Base-by-base conservation (phyloP, 495 filamentous ascomycete species). In the Platismatia glauca region DNA sequence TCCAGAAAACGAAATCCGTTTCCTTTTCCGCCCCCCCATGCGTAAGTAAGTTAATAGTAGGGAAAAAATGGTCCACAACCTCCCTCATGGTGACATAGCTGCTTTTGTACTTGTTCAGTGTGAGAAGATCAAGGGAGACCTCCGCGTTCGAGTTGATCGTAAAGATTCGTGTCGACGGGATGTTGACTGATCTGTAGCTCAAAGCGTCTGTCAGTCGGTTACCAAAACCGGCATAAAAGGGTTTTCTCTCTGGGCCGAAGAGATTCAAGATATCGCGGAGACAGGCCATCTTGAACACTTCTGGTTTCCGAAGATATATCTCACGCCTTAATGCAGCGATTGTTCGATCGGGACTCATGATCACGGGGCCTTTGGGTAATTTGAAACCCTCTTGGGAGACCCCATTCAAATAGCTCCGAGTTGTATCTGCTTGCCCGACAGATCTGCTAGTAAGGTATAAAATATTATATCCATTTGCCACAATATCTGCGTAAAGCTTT, bases 251-350 rank as follows among this genome's bases (percentile, higher is more conserved):
- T 3, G 81, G 81, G n/a, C 83, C 84, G 70, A 96, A 99, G 2
- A 99, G 83, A 55, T 84, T 87, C 63, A 89, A 80, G 64, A 99
- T 97, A 74, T 99, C 94, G 29, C 94, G 84, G 46, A 99, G 76
- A 64, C 95, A 97, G 7, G 93, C 88, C 94, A 99, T 99, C 76
- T 99, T 99, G 83, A 99, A 99, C 6, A 97, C 90, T 70, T 99
- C 92, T 0, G 94, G 94, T 73, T 97, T 96, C 50, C 95, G 85
- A 24, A 99, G 79, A 69, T 99, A 99, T 15, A 99, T 86, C 71
- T 99, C 94, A 44, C 94, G 84, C 67, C 93, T 81, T 22, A 99
- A 78, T 1, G 94, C 95, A n/a, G 95, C 90, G 76, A 97, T 95
- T 1, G 92, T 97, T 34, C 94, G 83, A 74, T 99, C 94, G 0